Conservation (phyloP, 2,329 filamentous ascomycete species). For the Aureobasidium leucospermi region DNA sequence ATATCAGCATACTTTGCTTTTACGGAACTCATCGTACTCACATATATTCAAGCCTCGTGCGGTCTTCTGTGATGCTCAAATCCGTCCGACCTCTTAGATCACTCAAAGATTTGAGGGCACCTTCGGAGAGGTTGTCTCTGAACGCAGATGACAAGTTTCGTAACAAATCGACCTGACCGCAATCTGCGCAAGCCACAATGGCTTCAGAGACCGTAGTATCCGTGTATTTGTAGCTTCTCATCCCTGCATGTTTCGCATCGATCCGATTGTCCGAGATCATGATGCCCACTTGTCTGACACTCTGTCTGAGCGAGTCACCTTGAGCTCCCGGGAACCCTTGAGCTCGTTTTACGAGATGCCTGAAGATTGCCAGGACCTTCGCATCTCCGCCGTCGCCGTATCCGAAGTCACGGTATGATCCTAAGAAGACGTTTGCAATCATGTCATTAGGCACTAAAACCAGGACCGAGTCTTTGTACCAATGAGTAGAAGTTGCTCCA, state of each 20-base stretch:
- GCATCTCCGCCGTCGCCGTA: not conserved
- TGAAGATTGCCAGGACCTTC: not conserved
- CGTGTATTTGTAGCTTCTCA: not conserved
- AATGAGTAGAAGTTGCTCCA: conserved; percentile 20
- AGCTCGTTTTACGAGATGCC: not conserved
- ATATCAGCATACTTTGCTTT: not conserved
- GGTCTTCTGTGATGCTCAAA: not conserved
- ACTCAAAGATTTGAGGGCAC: not conserved
- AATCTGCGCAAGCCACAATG: not conserved
- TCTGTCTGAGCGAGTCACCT: not conserved
- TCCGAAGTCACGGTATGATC: too few species aligned
- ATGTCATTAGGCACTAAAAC: not conserved
- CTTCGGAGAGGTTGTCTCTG: not conserved
- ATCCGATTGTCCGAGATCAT: not conserved
- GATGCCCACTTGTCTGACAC: not conserved
- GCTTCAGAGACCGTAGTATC: not conserved
- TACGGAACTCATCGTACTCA: not conserved
- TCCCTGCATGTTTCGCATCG: not conserved
- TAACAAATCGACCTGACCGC: not conserved
- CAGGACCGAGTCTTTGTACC: conserved; percentile 25
- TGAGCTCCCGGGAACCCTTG: not conserved
- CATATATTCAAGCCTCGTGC: not conserved
- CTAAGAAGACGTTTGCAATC: not conserved
- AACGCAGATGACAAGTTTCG: not conserved
- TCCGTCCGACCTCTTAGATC: not conserved